Conservation (phyloP, 441 rosid species). For the Arabidopsis lyrata region DNA sequence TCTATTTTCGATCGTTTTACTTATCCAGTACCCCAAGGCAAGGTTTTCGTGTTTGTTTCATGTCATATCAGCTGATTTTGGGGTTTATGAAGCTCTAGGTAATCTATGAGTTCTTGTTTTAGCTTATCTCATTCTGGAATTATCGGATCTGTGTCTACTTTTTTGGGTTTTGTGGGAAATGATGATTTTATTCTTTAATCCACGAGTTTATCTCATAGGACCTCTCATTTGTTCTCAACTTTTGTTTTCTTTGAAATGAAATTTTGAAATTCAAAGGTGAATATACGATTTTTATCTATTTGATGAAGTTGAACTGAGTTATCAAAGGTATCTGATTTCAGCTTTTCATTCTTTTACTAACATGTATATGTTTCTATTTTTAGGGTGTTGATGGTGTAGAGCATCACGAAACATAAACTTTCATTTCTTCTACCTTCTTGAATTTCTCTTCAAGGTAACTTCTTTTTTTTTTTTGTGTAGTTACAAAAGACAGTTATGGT, state of each 20-base stretch:
- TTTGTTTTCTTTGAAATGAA: slow-evolving; percentile 1
- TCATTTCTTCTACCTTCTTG: slow-evolving; percentile 16
- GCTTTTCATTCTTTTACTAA: slow-evolving; percentile 10
- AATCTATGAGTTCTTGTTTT: slow-evolving; percentile 3
- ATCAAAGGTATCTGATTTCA: slow-evolving; percentile 29
- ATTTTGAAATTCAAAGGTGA: slow-evolving; percentile 21
- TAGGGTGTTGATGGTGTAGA: slow-evolving; percentile 22
- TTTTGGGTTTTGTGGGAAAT: slow-evolving; percentile 23
- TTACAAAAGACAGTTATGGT: background rate
- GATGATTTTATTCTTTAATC: background rate
- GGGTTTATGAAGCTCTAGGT: slow-evolving; percentile 33
- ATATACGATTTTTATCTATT: background rate
- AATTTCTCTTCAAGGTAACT: slow-evolving; percentile 10
- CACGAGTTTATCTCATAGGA: slow-evolving; percentile 2
- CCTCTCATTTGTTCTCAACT: slow-evolving; percentile 13
- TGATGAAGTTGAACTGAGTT: slow-evolving; percentile 26
- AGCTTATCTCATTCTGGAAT: slow-evolving; percentile 16
- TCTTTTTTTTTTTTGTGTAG: background rate
- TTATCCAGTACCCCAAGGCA: slow-evolving; percentile 3
- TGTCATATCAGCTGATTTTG: slow-evolving; percentile 31
- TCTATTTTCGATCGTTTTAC: slow-evolving; percentile 11
- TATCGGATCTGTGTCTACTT: slow-evolving; percentile 42
- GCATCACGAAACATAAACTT: background rate
- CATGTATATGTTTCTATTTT: slow-evolving; percentile 6
- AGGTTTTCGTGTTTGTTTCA: slow-evolving; percentile 23